Evolutionary conservation across 2,329 filamentous ascomycete species (phyloP), one percentile per base, ranked within the genome.

Genomic region (Monilinia fructicola): DNA sequence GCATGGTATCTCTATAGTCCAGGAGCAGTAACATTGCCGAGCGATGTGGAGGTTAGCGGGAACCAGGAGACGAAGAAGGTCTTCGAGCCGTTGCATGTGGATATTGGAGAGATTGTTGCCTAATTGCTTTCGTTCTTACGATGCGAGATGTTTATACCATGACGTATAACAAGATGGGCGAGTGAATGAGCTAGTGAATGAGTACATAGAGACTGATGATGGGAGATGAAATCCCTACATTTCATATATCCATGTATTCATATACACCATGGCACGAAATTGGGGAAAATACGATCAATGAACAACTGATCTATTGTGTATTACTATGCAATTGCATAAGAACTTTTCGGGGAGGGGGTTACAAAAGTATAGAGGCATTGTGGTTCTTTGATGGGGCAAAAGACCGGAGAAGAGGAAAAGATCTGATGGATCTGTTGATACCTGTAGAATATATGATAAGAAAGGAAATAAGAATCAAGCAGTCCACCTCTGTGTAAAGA

Each of bases 1-100:
- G 84, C 89, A 7, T 99, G 95, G 95, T 99, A 99, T 79, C 82
- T 99, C 64, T 99, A 99, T 81, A 93, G 89, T 77, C 94, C 95
- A 1, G 74, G 73, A 16, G 68, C 70, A 31, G 69, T 73, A 61
- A 71, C 66, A 1, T 48, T 66, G 35, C 64, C 64, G 3, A 66
- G 69, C 82, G 31, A 75, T 85, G 64, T 84, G 85, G 35, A 85
- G 81, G 71, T 82, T 82, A 69, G 81, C 76, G 69, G 78, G 67
- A 78, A 76, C 48, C 73, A 74, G 54, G 72, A 74, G 28, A 72
- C 73, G 38, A 42, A 55, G 28, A 78, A 74, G 67, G 74, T 74
- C 35, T 87, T 84, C 81, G 81, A 79, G 73, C 81, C 84, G n/a
- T 81, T 84, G 67, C 79, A 84, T 76, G 78, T 87, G 65, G 85